Evolutionary conservation across 306 rosid species (phyloP), one percentile per base, ranked within the genome.

Genomic region (Dicorynia guianensis): DNA sequence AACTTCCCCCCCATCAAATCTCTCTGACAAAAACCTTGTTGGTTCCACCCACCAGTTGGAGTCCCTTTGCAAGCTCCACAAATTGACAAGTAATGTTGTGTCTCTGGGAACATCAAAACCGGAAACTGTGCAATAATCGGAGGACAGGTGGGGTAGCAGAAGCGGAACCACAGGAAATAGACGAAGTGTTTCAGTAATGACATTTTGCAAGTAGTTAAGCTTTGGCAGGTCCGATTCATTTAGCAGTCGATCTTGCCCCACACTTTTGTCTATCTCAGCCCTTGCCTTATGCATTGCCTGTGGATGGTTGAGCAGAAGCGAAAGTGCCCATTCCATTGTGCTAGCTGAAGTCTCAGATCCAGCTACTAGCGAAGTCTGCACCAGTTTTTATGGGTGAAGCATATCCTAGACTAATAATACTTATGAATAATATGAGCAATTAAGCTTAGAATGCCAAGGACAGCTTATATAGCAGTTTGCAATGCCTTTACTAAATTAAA

Each of bases 251-350:
- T 15, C 20, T 8, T 77, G 42, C 20, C 77, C 80, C 2, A 76
- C 20, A 9, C 30, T 65, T 7, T 17, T 0, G 11, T 84, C 74
- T 8, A 76, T 76, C 52, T 76, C 75, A 2, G 49, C 63, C 9
- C 69, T 75, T 4, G 61, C 77, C 44, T 80, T 72, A 35, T 36
- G 11, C 18, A 84, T 70, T 20, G 72, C 49, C 1, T 68, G 33
- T 25, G 85, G 77, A 43, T 84, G 62, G 77, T 72, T 80, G 5
- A 76, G 72, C 15, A 84, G 55, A 4, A 80, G 79, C 0, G 77
- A 14, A 61, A 84, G 34, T 30, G 74, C 82, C 87, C 87, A 80
- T 46, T 84, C 80, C 82, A 84, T 71, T 2, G 82, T 60, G 44
- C 53, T 42, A 9, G 74, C 30, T 3, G 87, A 50, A 8, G 80